Conservation (phyloP, 2,329 filamentous ascomycete species). For the Stagonosporopsis cucurbitacearum region DNA sequence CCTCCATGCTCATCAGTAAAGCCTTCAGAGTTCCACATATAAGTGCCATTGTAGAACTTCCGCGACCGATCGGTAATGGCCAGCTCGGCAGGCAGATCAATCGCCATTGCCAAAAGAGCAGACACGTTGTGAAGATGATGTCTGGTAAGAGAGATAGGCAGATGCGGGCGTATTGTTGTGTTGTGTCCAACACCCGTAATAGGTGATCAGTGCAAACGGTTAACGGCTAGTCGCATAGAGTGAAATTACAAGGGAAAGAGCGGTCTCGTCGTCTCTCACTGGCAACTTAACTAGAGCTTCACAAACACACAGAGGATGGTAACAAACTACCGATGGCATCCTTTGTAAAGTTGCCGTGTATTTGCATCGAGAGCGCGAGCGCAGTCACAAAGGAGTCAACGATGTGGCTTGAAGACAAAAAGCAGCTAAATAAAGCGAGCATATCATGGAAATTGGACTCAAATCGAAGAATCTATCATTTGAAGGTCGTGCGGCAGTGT, state of each 20-base stretch:
- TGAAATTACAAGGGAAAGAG: conserved; percentile 10
- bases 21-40: conserved; percentile 31
- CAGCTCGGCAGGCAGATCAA: neutral
- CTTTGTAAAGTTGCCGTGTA: neutral
- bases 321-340: neutral
- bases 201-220: conserved; percentile 4
- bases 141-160: neutral
- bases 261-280: neutral
- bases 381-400: neutral
- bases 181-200: neutral
- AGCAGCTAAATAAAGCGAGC: neutral
- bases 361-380: neutral
- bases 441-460: neutral
- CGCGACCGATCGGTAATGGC: conserved; percentile 31
- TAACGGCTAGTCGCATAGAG: conserved; percentile 2
- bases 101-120: no score
- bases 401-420: neutral
- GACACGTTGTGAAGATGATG: neutral
- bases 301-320: neutral
- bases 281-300: neutral
- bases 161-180: neutral
- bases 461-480: neutral
- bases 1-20: conserved; percentile 37
- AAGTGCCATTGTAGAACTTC: conserved; percentile 42
- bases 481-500: neutral